Percentiles rank a stretch among this genome's conserved stretches.
Evolutionary conservation across 257 asterid genomes (phyloP).

Genomic region (Hygrophila difformis): DNA sequence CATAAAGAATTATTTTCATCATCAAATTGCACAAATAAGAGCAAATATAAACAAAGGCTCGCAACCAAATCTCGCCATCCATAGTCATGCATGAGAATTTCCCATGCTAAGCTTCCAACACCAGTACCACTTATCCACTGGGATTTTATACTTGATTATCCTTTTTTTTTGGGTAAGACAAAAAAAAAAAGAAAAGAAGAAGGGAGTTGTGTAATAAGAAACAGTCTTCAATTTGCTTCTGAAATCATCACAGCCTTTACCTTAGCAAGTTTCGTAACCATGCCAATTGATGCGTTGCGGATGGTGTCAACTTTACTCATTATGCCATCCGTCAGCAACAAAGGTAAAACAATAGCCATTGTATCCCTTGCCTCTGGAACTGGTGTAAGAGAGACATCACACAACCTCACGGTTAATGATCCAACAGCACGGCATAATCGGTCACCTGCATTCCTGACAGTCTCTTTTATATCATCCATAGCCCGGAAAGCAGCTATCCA

Average conservation of each 20-base stretch:
- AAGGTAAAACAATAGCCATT: slow-evolving; percentile 78
- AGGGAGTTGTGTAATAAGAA: too few species aligned
- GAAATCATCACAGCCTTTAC: slow-evolving; percentile 24
- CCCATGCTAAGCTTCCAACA: too few species aligned
- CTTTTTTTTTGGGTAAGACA: slow-evolving; percentile 2
- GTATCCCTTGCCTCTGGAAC: slow-evolving; percentile 65
- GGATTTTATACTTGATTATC: too few species aligned
- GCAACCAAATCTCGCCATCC: too few species aligned
- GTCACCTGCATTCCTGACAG: slow-evolving; percentile 94
- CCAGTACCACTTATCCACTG: too few species aligned
- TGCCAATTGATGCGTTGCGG: slow-evolving; percentile 88
- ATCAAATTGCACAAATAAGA: too few species aligned
- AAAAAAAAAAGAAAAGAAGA: slow-evolving; percentile 3
- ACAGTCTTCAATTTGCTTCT: slow-evolving; percentile 13
- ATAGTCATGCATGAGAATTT: too few species aligned
- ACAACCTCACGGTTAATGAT: slow-evolving; percentile 74
- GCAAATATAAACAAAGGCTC: too few species aligned
- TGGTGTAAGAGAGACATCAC: slow-evolving; percentile 88
- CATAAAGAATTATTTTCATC: too few species aligned
- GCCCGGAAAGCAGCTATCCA: slow-evolving; percentile 96
- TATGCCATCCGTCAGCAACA: slow-evolving; percentile 85
- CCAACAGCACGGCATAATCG: slow-evolving; percentile 85
- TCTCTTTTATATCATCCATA: slow-evolving; percentile 97
- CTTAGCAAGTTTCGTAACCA: slow-evolving; percentile 86
- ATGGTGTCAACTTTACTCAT: slow-evolving; percentile 84